Evolutionary conservation across 192 early-diverging fungal species (phyloP), one percentile per base, ranked within the genome.

Genomic region (Linnemannia schmuckeri): DNA sequence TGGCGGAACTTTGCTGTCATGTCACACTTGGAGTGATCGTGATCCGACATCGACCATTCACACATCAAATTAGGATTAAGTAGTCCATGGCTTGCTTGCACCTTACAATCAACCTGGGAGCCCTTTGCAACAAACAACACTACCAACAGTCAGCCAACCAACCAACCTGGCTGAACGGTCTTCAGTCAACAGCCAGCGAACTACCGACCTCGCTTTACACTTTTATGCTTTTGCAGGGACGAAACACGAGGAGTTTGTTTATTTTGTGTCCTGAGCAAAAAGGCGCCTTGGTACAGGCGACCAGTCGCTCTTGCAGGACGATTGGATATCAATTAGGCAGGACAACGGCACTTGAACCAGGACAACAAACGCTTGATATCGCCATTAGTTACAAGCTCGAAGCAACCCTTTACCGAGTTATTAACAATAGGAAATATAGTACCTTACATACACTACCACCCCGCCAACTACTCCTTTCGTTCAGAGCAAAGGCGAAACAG

Each of bases 11-110:
- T 33, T 66, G 13, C 0, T 27, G 30, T 12, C 61, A 15, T 33
- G 12, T 33, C 4, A 15, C 9, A 15, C 61, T 12, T 15, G 30
- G 10, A 12, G 27, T 66, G 61, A 33, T 66, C 30, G 61, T 66
- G 61, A 66, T 66, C 30, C 61, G 61, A 66, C 61, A 66, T 66
- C 61, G 61, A 66, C 12, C 61, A 66, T 66, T 66, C 61, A 35
- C 61, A 66, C 61, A 66, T 66, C 27, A 30, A 66, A 35, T 66
- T 30, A 66, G 27, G 61, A 33, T 66, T 10, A 27, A 33, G 13
- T 2, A 13, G n/a, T 6, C 13, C 27, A 15, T 66, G 61, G 27
- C 12, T 33, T 30, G 61, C 27, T 15, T 66, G n/a, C 7, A 5
- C 6, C 27, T 12, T 0, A 33, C 10, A 33, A 15, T 12, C 8